These are phyloP conservation scores for Articulospora tetracladia DNA, from an alignment of 495 filamentous ascomycete genomes.

Conservation along the genomic window DNA sequence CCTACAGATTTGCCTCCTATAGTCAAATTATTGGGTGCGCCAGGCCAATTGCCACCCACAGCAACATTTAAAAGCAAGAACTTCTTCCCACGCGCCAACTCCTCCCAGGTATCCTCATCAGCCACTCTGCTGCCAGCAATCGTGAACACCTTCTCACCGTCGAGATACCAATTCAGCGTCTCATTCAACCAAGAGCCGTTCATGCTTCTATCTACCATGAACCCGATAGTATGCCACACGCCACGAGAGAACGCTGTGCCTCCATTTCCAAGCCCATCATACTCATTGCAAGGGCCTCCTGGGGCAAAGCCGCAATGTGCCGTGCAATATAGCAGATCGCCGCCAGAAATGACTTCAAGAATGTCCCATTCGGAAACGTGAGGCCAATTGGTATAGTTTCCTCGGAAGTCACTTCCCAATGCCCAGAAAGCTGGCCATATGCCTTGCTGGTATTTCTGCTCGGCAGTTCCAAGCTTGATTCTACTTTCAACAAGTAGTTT, in stretches of 20 bases:
- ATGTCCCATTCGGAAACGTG: constrained; percentile 26
- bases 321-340: constrained; percentile 15
- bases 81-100: constrained; percentile 24
- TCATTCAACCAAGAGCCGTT: constrained; percentile 10
- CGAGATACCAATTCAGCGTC: constrained; percentile 27
- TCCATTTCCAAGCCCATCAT: constrained; percentile 21
- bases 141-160: constrained; percentile 22
- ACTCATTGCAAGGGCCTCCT: constrained; percentile 19
- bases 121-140: constrained; percentile 21
- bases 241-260: constrained; percentile 16
- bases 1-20: constrained; percentile 3
- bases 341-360: constrained; percentile 11
- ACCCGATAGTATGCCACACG: constrained; percentile 22
- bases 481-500: constrained; percentile 24
- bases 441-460: constrained; percentile 21
- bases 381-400: constrained; percentile 25
- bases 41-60: constrained; percentile 25
- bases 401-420: constrained; percentile 19
- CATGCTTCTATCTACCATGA: constrained; percentile 22
- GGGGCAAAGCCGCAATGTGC: constrained; percentile 21
- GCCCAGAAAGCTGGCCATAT: constrained; percentile 34
- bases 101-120: constrained; percentile 22
- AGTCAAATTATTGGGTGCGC: constrained; percentile 15
- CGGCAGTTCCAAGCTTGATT: constrained; percentile 22
- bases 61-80: constrained; percentile 29